Percentiles rank a stretch among this genome's conserved stretches.
phyloP scores from a whole-genome alignment of 2,329 filamentous ascomycete species.

The Diaporthe sp. region DNA sequence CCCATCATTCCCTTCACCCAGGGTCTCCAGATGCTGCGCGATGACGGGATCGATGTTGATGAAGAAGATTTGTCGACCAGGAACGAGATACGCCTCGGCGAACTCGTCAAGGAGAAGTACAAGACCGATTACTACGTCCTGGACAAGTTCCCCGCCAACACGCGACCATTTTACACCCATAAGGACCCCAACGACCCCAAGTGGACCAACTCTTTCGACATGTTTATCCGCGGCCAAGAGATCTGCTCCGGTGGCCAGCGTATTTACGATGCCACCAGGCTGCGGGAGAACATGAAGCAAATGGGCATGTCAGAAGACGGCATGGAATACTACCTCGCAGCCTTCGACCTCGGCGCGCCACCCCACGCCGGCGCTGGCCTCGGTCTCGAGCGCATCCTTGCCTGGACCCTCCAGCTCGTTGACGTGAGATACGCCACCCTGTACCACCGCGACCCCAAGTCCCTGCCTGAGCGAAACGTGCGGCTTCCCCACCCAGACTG shows the following conservation, averaged over 20 bases:
- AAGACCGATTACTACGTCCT: conserved; percentile 92
- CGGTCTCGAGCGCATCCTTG: conserved; percentile 87
- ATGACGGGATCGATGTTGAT: conserved; percentile 76
- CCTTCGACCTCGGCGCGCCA: conserved; percentile 88
- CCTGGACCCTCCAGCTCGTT: conserved; percentile 85
- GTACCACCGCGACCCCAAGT: conserved; percentile 90
- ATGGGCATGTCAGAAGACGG: conserved; percentile 81
- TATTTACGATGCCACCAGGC: conserved; percentile 81
- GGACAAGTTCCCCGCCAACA: conserved; percentile 89
- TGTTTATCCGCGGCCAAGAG: conserved; percentile 93
- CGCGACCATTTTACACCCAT: conserved; percentile 92
- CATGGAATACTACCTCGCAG: conserved; percentile 91
- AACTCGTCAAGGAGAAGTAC: conserved; percentile 87
- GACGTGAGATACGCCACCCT: conserved; percentile 90
- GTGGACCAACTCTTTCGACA: conserved; percentile 93
- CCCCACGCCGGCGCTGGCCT: conserved; percentile 92
- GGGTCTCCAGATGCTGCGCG: conserved; percentile 83
- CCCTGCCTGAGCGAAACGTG: conserved; percentile 75
- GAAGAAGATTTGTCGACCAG: conserved; percentile 86
- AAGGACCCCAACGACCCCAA: conserved; percentile 77
- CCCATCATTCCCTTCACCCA: conserved; percentile 84
- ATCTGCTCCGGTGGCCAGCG: conserved; percentile 93
- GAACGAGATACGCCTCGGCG: conserved; percentile 87
- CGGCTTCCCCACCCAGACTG: conserved; percentile 87
- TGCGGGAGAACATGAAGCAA: conserved; percentile 81